phyloP scores from a whole-genome alignment of 2,329 filamentous ascomycete genomes.

The Ophiocordyceps australis region DNA sequence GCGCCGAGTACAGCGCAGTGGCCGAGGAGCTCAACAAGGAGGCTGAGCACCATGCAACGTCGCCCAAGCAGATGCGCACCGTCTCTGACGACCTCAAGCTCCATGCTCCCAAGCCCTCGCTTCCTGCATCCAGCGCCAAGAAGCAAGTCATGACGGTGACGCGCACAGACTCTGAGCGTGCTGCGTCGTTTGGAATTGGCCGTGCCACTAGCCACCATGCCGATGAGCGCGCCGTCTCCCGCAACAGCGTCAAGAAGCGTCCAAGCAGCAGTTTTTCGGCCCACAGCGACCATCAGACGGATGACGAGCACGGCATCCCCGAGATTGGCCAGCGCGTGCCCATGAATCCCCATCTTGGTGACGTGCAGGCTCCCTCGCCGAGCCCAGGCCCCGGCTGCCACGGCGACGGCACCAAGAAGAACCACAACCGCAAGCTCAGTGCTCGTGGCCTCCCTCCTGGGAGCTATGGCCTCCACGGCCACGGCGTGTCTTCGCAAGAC shows the following conservation, averaged over 20 bases:
- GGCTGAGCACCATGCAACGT: conserved; percentile 19
- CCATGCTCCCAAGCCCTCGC: conserved; percentile 73
- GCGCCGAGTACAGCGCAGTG: conserved; percentile 61
- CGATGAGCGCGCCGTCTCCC: conserved; percentile 26
- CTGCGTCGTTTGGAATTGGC: conserved; percentile 71
- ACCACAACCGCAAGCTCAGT: conserved; percentile 57
- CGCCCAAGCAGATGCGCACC: conserved; percentile 58
- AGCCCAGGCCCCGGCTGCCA: conserved; percentile 32
- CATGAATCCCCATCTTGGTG: conserved; percentile 81
- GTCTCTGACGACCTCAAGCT: conserved; percentile 69
- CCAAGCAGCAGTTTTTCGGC: conserved; percentile 39
- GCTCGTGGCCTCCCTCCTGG: conserved; percentile 58
- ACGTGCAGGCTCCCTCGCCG: conserved; percentile 89
- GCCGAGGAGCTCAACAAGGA: conserved; percentile 19
- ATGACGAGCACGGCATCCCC: conserved; percentile 76
- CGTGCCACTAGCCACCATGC: conserved; percentile 34
- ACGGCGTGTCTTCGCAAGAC: conserved; percentile 57
- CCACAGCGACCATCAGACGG: conserved; percentile 33
- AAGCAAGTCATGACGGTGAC: conserved; percentile 71
- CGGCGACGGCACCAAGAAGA: conserved; percentile 21
- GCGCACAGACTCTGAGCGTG: conserved; percentile 75
- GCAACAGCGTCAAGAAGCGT: conserved; percentile 41
- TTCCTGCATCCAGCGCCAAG: conserved; percentile 67
- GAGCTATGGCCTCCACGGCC: conserved; percentile 85
- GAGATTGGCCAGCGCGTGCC: conserved; percentile 86